phyloP scores from a whole-genome alignment of 2,329 filamentous ascomycete genomes.

The Botrytis byssoidea region DNA sequence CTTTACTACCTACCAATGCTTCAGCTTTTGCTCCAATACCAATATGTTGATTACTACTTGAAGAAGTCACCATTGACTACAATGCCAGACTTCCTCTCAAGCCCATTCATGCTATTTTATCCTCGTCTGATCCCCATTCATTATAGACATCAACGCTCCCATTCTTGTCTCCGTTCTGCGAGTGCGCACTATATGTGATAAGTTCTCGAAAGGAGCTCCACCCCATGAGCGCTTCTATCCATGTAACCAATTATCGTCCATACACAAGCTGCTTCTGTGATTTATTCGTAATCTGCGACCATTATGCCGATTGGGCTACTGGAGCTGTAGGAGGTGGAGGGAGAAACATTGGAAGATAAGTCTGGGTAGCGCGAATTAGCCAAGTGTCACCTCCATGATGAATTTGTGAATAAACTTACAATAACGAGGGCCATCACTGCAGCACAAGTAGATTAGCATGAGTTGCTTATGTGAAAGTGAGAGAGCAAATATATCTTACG shows the following conservation, averaged over 20 bases:
- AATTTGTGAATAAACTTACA: slow-evolving; percentile 40
- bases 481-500: slow-evolving; percentile 44
- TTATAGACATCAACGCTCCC: background rate
- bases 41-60: background rate
- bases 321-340: slow-evolving; percentile 52
- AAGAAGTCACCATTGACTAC: background rate
- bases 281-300: background rate
- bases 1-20: background rate
- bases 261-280: background rate
- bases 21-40: background rate
- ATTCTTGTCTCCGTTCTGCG: background rate
- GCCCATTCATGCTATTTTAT: background rate
- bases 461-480: background rate
- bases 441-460: slow-evolving; percentile 10
- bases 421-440: slow-evolving; percentile 41
- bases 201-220: background rate
- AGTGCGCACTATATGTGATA: background rate
- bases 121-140: background rate
- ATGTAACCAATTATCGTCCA: background rate
- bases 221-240: background rate
- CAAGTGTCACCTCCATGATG: background rate
- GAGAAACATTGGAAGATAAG: slow-evolving; percentile 65
- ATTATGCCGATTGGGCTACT: slow-evolving; percentile 43
- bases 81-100: background rate
- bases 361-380: slow-evolving; percentile 39